Percentiles rank a stretch among this genome's conserved stretches.
Conservation (phyloP, 495 filamentous ascomycete genomes). For the Bryoglossum gracile region DNA sequence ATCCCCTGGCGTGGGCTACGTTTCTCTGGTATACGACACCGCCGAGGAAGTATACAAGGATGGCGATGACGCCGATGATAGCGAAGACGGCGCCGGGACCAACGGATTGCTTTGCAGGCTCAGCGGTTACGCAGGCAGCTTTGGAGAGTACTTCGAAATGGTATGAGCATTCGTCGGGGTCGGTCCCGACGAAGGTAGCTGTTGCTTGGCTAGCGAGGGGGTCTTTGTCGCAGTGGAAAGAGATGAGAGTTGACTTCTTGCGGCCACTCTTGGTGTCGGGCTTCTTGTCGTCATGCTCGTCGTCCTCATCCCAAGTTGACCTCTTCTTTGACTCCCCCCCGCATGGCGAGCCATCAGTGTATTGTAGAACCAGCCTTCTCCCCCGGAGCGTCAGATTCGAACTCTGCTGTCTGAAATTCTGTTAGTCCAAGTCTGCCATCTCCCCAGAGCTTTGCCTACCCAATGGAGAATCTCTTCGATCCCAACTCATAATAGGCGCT, state of each 20-base stretch:
- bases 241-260: conserved; percentile 82
- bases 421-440: conserved; percentile 5
- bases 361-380: conserved; percentile 85
- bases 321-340: conserved; percentile 24
- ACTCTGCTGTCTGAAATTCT: conserved; percentile 48
- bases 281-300: conserved; percentile 31
- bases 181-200: conserved; percentile 73
- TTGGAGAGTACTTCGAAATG: conserved; percentile 90
- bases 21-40: conserved; percentile 93
- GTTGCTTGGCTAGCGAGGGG: conserved; percentile 39
- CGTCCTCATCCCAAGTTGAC: conserved; percentile 27
- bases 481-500: conserved; percentile 80
- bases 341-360: conserved; percentile 84
- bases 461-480: conserved; percentile 74
- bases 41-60: conserved; percentile 82
- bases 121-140: conserved; percentile 66
- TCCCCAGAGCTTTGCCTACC: conserved; percentile 41
- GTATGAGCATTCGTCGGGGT: conserved; percentile 86
- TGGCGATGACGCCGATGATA: conserved; percentile 78
- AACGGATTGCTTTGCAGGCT: conserved; percentile 57
- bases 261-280: conserved; percentile 34
- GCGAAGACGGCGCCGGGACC: conserved; percentile 87
- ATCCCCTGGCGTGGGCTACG: conserved; percentile 90
- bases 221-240: conserved; percentile 86
- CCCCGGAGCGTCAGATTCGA: conserved; percentile 68